Evolutionary conservation across 768 basidiomycete species (phyloP), one percentile per base, ranked within the genome.

Genomic region (Ramaria sp.): DNA sequence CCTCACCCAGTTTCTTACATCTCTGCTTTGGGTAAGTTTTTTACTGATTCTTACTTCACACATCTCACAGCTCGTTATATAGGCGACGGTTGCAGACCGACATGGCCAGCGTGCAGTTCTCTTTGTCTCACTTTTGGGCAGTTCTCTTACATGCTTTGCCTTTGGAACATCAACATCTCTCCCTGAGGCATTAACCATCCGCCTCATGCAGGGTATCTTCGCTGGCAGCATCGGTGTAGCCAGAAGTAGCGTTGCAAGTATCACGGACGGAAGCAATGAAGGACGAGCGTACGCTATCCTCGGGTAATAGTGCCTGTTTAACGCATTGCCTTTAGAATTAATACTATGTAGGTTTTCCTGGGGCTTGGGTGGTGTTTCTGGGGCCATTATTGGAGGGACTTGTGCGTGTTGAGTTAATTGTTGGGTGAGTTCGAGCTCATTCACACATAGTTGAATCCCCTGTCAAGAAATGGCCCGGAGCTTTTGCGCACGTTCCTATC

Each of bases 151-250:
- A 10, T 87, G 88, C 63, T 70, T 79, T 25, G 65, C 82, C 36
- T 91, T 93, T 63, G 90, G 88, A 32, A 90, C 88, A 2, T 78
- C 82, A 30, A 83, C 81, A 5, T 73, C 82, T 10, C 69, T 88
- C 15, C 78, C 83, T 41, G 82, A 94, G 68, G 93, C 94, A 7
- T 78, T 96, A 36, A 83, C 74, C 37, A 81, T 94, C 48, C 78
- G 92, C n/a, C 73, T 97, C 15, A 73, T 92, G 34, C 93, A 95
- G 65, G 94, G 94, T 28, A 76, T 94, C 27, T 96, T 95, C 63
- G 88, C 86, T 3, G 94, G 95, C 3, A 88, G 94, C 20, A 86
- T 98, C 16, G 95, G 95, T 20, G 95, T 97, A 25, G 94, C 92
- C 42, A 80, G 95, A 63, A 88, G 92, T 12, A 86, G 82, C 18